Base-by-base conservation (phyloP, 2,329 filamentous ascomycete species). In the Sporothrix brunneoviolacea region DNA sequence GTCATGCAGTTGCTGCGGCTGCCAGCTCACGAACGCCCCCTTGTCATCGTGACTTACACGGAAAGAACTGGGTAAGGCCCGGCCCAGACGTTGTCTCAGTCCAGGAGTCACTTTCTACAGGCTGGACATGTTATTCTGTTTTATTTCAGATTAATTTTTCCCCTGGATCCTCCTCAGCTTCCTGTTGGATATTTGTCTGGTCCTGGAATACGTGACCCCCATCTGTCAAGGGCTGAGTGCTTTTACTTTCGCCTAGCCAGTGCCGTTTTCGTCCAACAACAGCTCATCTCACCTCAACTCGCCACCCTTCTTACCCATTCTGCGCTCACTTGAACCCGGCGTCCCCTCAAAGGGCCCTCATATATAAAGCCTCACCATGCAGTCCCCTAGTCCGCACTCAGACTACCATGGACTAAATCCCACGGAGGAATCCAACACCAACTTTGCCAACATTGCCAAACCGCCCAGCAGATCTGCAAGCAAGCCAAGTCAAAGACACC, bases 81-180 rank as follows among this genome's bases (percentile, higher is more conserved):
- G 28, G 33, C 18, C 16, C 28, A 30, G 44, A 40, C 35, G 7
- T 18, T 48, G 45, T 40, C 45, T 39, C 45, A 32, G 45, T 24
- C 28, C 24, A 35, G 27, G 36, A 32, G 28, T 27, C 28, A 32
- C 12, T 40, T 28, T 24, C 21, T 18, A 40, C 19, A 21, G 15
- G 10, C 6, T 19, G 21, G 18, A 8, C 28, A 8, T 24, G 8
- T 22, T 13, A 10, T 28, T 10, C 10, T 28, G 24, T 47, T 22
- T 30, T 39, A 15, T 32, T 38, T 32, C 19, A 15, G 30, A 24
- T 22, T 30, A 28, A 38, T 47, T 39, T 30, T 21, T 30, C 30
- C 4, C 27, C 35, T 5, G 3, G 6, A n/a, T 21, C 35, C 22
- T 32, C 19, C 18, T 32, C 35, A 30, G 33, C 44, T 15, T 35